Conservation (phyloP, 2,329 filamentous ascomycete species). For the Fusarium liriodendri region DNA sequence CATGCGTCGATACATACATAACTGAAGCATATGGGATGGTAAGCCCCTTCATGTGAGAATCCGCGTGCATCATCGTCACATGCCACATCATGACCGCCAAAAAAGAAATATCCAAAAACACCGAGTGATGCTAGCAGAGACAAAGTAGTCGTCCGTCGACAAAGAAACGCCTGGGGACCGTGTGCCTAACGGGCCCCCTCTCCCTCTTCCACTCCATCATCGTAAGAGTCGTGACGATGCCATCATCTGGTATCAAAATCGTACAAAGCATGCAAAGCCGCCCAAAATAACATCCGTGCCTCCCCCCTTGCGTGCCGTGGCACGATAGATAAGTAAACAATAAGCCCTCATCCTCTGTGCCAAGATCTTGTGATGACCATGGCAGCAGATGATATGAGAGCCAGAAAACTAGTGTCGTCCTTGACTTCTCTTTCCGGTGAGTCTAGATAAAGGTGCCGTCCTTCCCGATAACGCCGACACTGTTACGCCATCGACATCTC, state of each 20-base stretch:
- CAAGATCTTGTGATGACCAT: slow-evolving; percentile 2
- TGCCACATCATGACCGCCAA: slow-evolving; percentile 5
- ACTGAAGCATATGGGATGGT: neutral
- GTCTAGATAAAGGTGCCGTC: slow-evolving; percentile 66
- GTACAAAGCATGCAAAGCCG: slow-evolving; percentile 39
- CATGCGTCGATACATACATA: neutral
- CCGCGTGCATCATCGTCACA: neutral
- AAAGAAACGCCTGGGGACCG: slow-evolving; percentile 38
- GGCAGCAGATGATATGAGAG: neutral
- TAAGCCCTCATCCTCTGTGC: slow-evolving; percentile 1
- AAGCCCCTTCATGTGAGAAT: neutral
- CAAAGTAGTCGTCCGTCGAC: slow-evolving; percentile 26
- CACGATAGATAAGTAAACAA: slow-evolving; percentile 3
- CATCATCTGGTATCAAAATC: slow-evolving; percentile 46
- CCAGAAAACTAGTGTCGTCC: neutral
- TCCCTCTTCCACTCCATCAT: slow-evolving; percentile 17
- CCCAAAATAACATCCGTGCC: slow-evolving; percentile 13
- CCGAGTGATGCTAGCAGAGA: slow-evolving; percentile 26
- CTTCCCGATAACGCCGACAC: slow-evolving; percentile 63
- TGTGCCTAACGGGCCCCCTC: slow-evolving; percentile 22
- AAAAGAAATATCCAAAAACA: slow-evolving; percentile 21
- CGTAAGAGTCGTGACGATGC: slow-evolving; percentile 42
- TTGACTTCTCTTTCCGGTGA: neutral
- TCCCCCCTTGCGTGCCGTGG: slow-evolving; percentile 1
- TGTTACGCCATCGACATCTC: slow-evolving; percentile 67